Conservation (phyloP, 345 rosid species). For the Diplotaxis tenuifolia region DNA sequence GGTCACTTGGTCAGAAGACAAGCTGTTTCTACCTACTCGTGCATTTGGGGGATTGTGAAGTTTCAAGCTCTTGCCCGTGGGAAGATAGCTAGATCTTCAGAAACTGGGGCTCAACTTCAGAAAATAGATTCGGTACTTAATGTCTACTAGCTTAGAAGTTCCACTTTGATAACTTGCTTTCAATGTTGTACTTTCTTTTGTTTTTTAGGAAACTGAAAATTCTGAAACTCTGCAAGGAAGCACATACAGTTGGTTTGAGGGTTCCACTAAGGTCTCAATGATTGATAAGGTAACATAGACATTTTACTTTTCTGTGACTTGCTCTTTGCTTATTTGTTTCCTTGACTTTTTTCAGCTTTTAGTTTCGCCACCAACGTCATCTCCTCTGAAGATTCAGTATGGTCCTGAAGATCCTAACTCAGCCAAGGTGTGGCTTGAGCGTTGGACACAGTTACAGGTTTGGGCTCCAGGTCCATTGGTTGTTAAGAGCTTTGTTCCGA, state of each 20-base stretch:
- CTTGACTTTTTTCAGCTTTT: constrained; percentile 52
- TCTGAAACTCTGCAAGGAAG: constrained; percentile 33
- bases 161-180: background rate
- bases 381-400: constrained; percentile 53
- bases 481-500: constrained; percentile 38
- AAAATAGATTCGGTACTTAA: constrained; percentile 25
- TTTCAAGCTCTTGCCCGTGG: constrained; percentile 65
- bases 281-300: constrained; percentile 52
- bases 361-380: constrained; percentile 42
- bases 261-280: constrained; percentile 45
- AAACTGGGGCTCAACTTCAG: constrained; percentile 39
- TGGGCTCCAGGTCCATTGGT: constrained; percentile 49
- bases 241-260: constrained; percentile 28
- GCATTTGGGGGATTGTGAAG: constrained; percentile 62
- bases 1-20: constrained; percentile 83
- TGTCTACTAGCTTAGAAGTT: background rate
- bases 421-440: constrained; percentile 63
- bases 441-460: constrained; percentile 63
- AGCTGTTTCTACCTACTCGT: constrained; percentile 68
- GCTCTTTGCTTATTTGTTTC: constrained; percentile 29
- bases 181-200: background rate
- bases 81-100: constrained; percentile 51
- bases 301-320: background rate
- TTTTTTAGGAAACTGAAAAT: constrained; percentile 43
- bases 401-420: constrained; percentile 60